A percentile compares a stretch with the other conserved stretches of the same genome.
Evolutionary conservation across 306 rosid species (phyloP).

Genomic region (Cucumis cinereus): DNA sequence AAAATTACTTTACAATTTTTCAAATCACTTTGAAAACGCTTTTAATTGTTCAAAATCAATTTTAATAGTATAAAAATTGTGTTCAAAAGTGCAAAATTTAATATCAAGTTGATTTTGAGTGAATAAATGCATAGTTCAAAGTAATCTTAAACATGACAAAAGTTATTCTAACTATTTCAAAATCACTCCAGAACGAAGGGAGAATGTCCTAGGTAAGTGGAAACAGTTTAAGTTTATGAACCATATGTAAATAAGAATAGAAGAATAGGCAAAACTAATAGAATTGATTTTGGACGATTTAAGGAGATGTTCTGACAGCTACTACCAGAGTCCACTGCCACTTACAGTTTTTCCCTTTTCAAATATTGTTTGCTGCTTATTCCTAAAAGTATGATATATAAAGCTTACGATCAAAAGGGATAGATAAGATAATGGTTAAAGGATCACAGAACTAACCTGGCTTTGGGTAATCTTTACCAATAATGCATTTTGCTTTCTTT

Average conservation of each 20-base stretch:
- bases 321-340: background rate
- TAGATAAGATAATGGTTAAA: background rate
- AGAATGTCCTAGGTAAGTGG: background rate
- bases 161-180: no score
- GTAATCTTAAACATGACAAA: no score
- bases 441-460: constrained; percentile 45
- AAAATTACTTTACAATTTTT: no score
- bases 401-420: background rate
- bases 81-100: no score
- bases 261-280: background rate
- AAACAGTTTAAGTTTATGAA: background rate
- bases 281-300: background rate
- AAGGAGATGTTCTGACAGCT: background rate
- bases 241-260: background rate
- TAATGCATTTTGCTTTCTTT: constrained; percentile 73
- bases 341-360: background rate
- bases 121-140: no score
- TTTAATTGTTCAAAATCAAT: no score
- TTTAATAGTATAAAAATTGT: no score
- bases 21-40: no score
- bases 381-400: background rate
- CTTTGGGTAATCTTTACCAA: constrained; percentile 83
- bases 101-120: no score
- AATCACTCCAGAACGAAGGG: background rate
- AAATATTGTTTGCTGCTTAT: background rate